Conservation (phyloP, 2,329 filamentous ascomycete species). For the Pseudopithomyces maydicus region DNA sequence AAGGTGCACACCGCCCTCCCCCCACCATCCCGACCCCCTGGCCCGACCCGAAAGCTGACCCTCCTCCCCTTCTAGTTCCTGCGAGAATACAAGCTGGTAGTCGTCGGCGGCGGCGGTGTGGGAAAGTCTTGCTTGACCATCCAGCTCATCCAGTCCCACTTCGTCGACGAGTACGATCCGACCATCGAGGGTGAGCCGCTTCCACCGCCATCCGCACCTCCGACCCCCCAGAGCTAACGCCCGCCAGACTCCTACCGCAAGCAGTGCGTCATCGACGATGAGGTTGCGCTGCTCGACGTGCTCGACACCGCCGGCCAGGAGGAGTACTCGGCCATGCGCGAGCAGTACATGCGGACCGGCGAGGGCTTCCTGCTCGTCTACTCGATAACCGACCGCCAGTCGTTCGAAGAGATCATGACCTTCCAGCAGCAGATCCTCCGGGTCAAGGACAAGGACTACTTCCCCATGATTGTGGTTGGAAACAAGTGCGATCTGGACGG, state of each 20-base stretch:
- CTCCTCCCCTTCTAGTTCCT: conserved; percentile 50
- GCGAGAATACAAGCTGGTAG: conserved; percentile 69
- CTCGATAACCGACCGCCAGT: conserved; percentile 96
- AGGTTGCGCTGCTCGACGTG: conserved; percentile 95
- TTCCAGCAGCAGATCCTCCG: conserved; percentile 98
- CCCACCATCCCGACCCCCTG: neutral
- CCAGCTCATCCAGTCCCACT: conserved; percentile 80
- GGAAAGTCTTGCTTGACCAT: conserved; percentile 99
- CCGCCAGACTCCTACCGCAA: conserved; percentile 96
- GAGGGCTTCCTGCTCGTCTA: conserved; percentile 98
- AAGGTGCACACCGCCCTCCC: conserved; percentile 33
- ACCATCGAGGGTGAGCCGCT: conserved; percentile 86
- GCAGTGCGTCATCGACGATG: conserved; percentile 98
- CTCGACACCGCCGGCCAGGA: conserved; percentile 98
- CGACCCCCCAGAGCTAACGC: conserved; percentile 16
- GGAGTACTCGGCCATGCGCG: conserved; percentile 98
- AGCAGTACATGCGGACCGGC: conserved; percentile 99
- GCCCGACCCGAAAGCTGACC: conserved; percentile 18
- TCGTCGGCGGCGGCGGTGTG: conserved; percentile 96
- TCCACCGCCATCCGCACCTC: conserved; percentile 2
- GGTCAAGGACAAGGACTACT: conserved; percentile 99
- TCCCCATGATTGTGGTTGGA: conserved; percentile 97
- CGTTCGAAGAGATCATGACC: conserved; percentile 97
- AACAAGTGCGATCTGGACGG: conserved; percentile 99
- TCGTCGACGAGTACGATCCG: conserved; percentile 99